Conservation (phyloP, 2,329 filamentous ascomycete species). For the Trichoderma hamatum region DNA sequence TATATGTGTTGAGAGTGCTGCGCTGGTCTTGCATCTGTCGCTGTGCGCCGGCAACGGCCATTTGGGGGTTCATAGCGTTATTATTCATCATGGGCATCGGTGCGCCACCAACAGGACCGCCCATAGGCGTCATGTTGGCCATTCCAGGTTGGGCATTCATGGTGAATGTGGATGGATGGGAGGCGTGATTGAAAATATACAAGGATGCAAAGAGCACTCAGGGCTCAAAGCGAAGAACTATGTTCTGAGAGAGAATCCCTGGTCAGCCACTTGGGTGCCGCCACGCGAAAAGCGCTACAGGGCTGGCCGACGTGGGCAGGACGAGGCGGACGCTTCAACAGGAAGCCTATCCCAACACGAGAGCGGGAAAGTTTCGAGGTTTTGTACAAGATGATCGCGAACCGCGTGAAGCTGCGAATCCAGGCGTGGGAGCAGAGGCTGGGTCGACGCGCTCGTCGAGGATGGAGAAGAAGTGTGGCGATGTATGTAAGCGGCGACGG, state of each 20-base stretch:
- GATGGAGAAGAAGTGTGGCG: not conserved
- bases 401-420: conserved; percentile 4
- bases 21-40: conserved; percentile 52
- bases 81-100: conserved; percentile 71
- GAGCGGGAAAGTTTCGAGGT: not conserved
- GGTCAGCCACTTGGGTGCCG: conserved; percentile 41
- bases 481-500: conserved; percentile 22
- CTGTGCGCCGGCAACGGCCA: conserved; percentile 38
- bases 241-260: conserved; percentile 20
- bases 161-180: conserved; percentile 63
- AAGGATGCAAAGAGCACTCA: not conserved
- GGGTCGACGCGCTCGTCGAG: conserved; percentile 23
- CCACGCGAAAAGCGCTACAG: conserved; percentile 40
- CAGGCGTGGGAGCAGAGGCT: not conserved
- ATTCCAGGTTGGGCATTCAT: conserved; percentile 68
- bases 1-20: conserved; percentile 77
- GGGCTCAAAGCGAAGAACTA: conserved; percentile 21
- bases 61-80: conserved; percentile 45
- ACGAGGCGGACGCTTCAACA: conserved; percentile 32
- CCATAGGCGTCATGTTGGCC: conserved; percentile 71
- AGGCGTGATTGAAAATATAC: not conserved
- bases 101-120: conserved; percentile 63
- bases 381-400: conserved; percentile 15
- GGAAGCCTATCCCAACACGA: not conserved
- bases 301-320: conserved; percentile 41